These are phyloP conservation scores for Starmerella gropengiesseri DNA, from an alignment of 805 yeast genomes.

Conservation along the genomic window DNA sequence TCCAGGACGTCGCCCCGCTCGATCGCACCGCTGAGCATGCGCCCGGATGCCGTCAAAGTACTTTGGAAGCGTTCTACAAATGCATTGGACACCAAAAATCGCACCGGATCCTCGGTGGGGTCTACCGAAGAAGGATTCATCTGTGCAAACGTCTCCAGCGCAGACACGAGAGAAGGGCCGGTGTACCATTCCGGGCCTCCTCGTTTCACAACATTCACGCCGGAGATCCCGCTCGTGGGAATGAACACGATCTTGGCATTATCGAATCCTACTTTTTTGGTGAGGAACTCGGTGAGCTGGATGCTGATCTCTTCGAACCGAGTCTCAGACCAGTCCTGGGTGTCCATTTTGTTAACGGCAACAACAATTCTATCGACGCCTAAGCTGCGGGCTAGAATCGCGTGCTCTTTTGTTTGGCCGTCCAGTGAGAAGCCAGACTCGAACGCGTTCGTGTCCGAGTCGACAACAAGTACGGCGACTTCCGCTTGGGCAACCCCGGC, in stretches of 20 bases:
- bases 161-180: conserved; percentile 36
- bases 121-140: conserved; percentile 13
- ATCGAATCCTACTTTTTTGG: conserved; percentile 42
- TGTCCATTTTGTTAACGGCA: conserved; percentile 63
- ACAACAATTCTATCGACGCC: conserved; percentile 54
- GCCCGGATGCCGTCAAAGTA: conserved; percentile 49
- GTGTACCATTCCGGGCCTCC: conserved; percentile 35
- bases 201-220: conserved; percentile 51
- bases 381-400: conserved; percentile 52
- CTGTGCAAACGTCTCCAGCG: conserved; percentile 26
- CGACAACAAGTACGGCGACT: conserved; percentile 60
- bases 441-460: conserved; percentile 53
- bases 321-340: conserved; percentile 43
- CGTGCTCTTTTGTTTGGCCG: conserved; percentile 75
- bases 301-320: conserved; percentile 43
- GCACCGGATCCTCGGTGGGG: conserved; percentile 30
- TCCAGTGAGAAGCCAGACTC: conserved; percentile 55
- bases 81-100: conserved; percentile 55
- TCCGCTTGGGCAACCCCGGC: conserved; percentile 76
- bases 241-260: conserved; percentile 37
- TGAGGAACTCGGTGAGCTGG: conserved; percentile 42
- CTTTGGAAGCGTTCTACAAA: conserved; percentile 39
- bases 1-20: conserved; percentile 56
- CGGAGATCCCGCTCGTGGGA: conserved; percentile 61
- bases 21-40: conserved; percentile 55